Conservation (phyloP, 345 rosid genomes). For the Kandelia obovata region DNA sequence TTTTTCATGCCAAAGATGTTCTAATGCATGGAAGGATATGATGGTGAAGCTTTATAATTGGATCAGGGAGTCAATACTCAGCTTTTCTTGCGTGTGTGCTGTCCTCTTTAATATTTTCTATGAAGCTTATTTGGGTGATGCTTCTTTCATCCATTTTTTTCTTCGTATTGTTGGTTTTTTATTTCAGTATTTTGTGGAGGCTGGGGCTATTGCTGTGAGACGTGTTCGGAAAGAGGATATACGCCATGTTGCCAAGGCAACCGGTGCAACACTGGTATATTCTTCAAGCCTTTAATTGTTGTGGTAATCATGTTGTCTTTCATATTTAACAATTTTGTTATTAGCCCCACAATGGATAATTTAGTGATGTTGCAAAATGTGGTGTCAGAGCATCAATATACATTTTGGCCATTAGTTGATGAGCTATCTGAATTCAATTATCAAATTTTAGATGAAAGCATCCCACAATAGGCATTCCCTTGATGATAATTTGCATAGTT, state of each 20-base stretch:
- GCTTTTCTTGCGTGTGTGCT: background rate
- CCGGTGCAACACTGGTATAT: constrained; percentile 89
- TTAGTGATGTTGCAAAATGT: no score
- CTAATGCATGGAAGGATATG: background rate
- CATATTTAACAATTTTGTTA: background rate
- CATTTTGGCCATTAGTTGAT: background rate
- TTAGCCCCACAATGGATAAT: no score
- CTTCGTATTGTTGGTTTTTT: constrained; percentile 1
- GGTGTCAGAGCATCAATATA: no score
- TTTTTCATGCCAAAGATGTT: no score
- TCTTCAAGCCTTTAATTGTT: constrained; percentile 3
- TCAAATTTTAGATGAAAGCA: no score
- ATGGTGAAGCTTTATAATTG: no score
- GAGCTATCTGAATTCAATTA: no score
- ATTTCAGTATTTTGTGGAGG: constrained; percentile 91
- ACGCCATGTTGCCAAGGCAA: constrained; percentile 98
- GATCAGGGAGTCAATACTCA: no score
- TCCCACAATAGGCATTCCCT: no score
- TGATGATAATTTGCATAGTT: no score
- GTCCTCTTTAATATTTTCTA: background rate
- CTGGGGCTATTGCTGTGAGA: constrained; percentile 95
- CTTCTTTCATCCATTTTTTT: background rate
- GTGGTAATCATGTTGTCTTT: background rate
- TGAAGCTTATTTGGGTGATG: background rate
- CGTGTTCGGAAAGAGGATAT: constrained; percentile 97